Percentiles rank a stretch among this genome's conserved stretches.
Evolutionary conservation across 352 stramenopile genomes (phyloP).

Genomic region (Thraustochytrium sp.): DNA sequence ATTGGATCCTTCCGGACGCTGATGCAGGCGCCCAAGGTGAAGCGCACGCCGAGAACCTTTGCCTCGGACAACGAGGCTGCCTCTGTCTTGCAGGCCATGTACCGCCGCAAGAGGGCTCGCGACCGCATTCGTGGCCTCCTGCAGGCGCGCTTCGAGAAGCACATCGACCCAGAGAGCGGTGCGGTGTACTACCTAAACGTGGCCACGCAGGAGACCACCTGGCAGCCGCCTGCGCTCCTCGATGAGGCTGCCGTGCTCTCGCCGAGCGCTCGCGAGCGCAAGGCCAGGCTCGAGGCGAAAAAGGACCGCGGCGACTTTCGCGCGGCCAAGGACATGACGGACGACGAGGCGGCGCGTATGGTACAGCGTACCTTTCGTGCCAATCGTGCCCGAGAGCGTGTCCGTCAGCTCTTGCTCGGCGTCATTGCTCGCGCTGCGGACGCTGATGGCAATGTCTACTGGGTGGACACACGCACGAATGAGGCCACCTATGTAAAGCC

Average conservation of each 20-base stretch:
- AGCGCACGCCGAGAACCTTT: neutral
- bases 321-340: neutral
- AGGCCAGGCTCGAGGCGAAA: neutral
- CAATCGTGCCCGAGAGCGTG: neutral
- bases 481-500: constrained; percentile 19
- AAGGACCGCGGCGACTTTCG: neutral
- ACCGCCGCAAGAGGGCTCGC: constrained; percentile 19
- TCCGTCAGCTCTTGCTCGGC: neutral
- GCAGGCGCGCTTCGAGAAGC: constrained; percentile 10
- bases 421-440: neutral
- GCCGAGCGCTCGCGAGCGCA: neutral
- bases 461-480: neutral
- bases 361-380: constrained; percentile 12
- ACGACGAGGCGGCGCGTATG: neutral
- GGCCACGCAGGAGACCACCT: neutral
- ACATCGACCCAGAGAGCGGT: neutral
- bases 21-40: neutral
- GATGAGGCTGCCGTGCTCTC: neutral
- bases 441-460: constrained; percentile 7
- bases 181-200: neutral
- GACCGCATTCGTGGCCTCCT: neutral
- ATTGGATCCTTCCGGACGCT: neutral
- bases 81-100: constrained; percentile 17
- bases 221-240: neutral
- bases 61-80: neutral